A percentile compares a stretch with the other conserved stretches of the same genome.
These are phyloP conservation scores for Maudiozyma saulgeensis DNA, from an alignment of 805 yeast species.

Conservation along the genomic window DNA sequence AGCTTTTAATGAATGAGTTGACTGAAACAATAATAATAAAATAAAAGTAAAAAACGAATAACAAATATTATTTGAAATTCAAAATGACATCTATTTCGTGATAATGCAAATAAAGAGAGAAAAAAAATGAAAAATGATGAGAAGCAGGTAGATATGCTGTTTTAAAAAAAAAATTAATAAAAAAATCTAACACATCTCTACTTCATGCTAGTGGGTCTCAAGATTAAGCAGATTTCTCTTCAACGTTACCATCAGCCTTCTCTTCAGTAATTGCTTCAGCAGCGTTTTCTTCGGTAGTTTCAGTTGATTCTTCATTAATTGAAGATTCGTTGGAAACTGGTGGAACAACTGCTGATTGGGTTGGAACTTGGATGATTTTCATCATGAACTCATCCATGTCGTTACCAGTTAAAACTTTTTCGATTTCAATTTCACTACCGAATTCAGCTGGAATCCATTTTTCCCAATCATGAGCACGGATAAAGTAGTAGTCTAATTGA, in stretches of 20 bases:
- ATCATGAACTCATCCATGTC: conserved; percentile 20
- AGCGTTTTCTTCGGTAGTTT: neutral
- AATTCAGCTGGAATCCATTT: conserved; percentile 14
- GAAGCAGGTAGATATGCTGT: neutral
- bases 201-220: neutral
- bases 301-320: neutral
- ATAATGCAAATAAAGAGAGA: neutral
- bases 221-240: conserved; percentile 9
- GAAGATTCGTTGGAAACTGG: neutral
- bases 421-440: conserved; percentile 14
- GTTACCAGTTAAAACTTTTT: conserved; percentile 13
- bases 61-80: neutral
- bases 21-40: neutral
- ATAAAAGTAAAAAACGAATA: neutral
- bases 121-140: neutral
- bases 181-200: neutral
- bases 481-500: conserved; percentile 17
- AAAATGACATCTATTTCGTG: neutral
- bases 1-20: too few species aligned
- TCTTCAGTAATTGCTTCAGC: conserved; percentile 4
- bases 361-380: conserved; percentile 4
- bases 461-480: conserved; percentile 25
- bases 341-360: neutral
- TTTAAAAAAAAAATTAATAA: neutral
- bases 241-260: conserved; percentile 13